Evolutionary conservation across 257 asterid genomes (phyloP).

Genomic region (Henckelia pumila): DNA sequence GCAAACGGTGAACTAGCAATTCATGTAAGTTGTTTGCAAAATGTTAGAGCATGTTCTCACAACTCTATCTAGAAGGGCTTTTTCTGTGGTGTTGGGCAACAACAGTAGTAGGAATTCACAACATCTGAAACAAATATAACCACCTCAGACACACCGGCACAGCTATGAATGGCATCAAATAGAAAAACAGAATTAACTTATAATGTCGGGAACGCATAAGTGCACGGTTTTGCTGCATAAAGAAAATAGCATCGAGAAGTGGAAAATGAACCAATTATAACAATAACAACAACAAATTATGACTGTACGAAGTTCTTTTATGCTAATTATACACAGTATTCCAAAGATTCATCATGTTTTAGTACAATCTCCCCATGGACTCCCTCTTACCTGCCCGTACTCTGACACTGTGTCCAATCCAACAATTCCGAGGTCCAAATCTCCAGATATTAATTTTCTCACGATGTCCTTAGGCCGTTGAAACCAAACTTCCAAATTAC

Average conservation of each 20-base stretch:
- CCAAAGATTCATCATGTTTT: conserved; percentile 5
- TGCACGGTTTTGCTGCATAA: background rate
- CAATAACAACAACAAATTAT: background rate
- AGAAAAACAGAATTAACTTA: background rate
- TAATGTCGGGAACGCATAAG: background rate
- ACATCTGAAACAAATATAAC: background rate
- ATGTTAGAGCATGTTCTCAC: background rate
- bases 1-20: too few species aligned
- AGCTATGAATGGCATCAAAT: background rate
- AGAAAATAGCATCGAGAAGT: background rate
- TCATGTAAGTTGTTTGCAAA: too few species aligned
- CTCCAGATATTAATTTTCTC: conserved; percentile 89
- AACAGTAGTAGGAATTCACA: background rate
- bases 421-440: conserved; percentile 95
- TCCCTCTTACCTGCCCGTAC: conserved; percentile 68
- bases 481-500: conserved; percentile 90
- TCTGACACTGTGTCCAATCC: conserved; percentile 85
- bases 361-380: conserved; percentile 11
- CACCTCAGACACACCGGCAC: background rate
- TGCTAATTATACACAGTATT: conserved; percentile 16
- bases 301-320: conserved; percentile 13
- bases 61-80: background rate
- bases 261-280: background rate
- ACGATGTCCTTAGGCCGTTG: conserved; percentile 98
- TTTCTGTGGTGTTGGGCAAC: background rate